Percentiles rank a stretch among this genome's conserved stretches.
phyloP scores from a whole-genome alignment of 2,329 filamentous ascomycete species.

The Talaromyces funiculosus region DNA sequence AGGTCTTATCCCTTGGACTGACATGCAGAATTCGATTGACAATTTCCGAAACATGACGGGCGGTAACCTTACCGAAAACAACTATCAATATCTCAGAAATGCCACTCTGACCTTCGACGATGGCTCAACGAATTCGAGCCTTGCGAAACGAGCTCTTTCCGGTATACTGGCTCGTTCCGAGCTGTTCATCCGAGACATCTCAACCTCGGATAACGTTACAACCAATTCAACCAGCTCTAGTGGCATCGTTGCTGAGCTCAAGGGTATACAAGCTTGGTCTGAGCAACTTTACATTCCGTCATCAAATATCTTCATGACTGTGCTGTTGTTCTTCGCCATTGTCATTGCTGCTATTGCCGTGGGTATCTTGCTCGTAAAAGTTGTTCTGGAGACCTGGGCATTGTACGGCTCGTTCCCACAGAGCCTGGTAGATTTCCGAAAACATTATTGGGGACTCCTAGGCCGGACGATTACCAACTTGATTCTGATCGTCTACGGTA shows the following conservation, averaged over 20 bases:
- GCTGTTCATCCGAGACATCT: conserved; percentile 50
- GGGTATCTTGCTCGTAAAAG: conserved; percentile 81
- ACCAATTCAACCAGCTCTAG: conserved; percentile 27
- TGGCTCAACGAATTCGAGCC: conserved; percentile 44
- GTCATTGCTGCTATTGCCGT: conserved; percentile 78
- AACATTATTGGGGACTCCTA: conserved; percentile 93
- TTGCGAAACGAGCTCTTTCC: conserved; percentile 53
- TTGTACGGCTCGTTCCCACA: conserved; percentile 83
- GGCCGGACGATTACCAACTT: conserved; percentile 83
- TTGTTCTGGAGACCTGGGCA: conserved; percentile 84
- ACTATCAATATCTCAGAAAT: conserved; percentile 67
- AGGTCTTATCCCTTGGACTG: conserved; percentile 75
- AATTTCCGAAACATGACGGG: conserved; percentile 73
- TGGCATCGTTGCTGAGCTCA: conserved; percentile 54
- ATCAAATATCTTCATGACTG: conserved; percentile 93
- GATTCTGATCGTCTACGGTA: conserved; percentile 84
- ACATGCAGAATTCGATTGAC: conserved; percentile 77
- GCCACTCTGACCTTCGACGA: conserved; percentile 67
- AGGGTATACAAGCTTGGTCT: conserved; percentile 75
- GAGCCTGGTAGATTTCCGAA: conserved; percentile 74
- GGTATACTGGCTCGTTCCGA: conserved; percentile 37
- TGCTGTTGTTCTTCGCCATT: conserved; percentile 82
- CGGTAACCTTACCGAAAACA: conserved; percentile 78
- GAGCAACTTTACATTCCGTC: conserved; percentile 78
- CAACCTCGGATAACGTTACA: conserved; percentile 40